Evolutionary conservation across 2,329 filamentous ascomycete species (phyloP), one percentile per base, ranked within the genome.

Genomic region (Orbilia oligospora): DNA sequence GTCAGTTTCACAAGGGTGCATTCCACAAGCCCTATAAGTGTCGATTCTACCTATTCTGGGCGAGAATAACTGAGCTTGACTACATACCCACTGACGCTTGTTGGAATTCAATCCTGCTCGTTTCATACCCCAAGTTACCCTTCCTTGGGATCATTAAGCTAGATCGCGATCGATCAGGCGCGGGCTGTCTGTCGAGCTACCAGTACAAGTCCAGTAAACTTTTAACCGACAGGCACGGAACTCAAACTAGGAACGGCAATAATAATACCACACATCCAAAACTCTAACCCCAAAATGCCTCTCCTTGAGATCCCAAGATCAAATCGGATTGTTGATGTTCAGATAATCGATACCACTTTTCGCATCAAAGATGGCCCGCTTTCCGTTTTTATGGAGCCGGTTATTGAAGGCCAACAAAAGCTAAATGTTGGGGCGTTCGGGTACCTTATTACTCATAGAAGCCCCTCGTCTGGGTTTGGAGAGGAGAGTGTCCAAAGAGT

Each of bases 401-500:
- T 36, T 8, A 71, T 77, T 41, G 56, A 71, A 48, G 73, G 73
- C 20, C 73, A 58, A 20, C 30, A 71, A n/a, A 33, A 24, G 16
- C 27, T 77, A 1, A 49, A 53, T 14, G 66, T 24, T 22, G 73
- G 67, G n/a, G 73, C 30, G 18, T 71, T 71, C 30, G 61, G 24
- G n/a, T 77, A 53, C 30, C 67, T 77, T 1, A 71, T 77, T 18
- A 71, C 67, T 0, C 73, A 77, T 44, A 61, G 44, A 6, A 67
- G 71, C 14, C 5, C 22, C 18, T 33, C 38, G 14, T 22, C 58
- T n/a, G 61, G 38, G 0, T 30, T 14, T 27, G 51, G 27, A 18
- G 8, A 56, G 6, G 16, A 33, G 27, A 38, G 27, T 0, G 30
- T 63, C 5, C 58, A 67, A 44, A 71, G 64, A 12, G 14, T 71